Evolutionary conservation across 768 basidiomycete genomes (phyloP).

Genomic region (Tylopilus vinaceipallidus): DNA sequence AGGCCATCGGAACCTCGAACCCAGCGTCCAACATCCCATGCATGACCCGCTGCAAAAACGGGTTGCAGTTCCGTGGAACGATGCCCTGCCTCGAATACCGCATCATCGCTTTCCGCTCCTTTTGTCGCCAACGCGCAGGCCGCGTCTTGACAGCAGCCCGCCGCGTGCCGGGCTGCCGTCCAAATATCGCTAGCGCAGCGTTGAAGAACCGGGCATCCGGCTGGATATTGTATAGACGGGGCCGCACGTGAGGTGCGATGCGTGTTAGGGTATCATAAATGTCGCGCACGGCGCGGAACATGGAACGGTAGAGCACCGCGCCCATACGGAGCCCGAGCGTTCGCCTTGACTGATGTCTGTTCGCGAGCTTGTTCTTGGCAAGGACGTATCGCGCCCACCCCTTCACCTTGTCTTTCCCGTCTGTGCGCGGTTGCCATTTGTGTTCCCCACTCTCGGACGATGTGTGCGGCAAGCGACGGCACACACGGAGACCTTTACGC

Average conservation of each 20-base stretch:
- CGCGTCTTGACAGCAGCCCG: constrained; percentile 13
- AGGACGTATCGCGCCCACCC: constrained; percentile 39
- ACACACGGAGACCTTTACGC: constrained; percentile 24
- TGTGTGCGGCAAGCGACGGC: constrained; percentile 4
- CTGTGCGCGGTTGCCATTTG: constrained; percentile 17
- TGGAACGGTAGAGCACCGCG: constrained; percentile 35
- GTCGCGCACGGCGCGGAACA: constrained; percentile 33
- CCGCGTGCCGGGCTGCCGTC: constrained; percentile 22
- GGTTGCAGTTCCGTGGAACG: constrained; percentile 29
- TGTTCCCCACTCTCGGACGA: constrained; percentile 3
- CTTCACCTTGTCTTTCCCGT: constrained; percentile 21
- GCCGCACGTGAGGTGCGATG: constrained; percentile 23
- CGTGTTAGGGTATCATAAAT: constrained; percentile 24
- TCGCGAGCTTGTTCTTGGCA: constrained; percentile 18
- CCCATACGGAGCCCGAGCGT: constrained; percentile 30
- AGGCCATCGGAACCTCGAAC: constrained; percentile 39
- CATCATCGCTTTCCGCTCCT: constrained; percentile 26
- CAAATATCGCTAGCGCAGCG: constrained; percentile 49
- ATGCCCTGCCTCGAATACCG: constrained; percentile 29
- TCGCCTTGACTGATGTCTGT: constrained; percentile 25
- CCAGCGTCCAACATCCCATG: constrained; percentile 41
- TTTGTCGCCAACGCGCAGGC: constrained; percentile 31
- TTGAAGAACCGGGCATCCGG: constrained; percentile 73
- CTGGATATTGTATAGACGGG: constrained; percentile 35
- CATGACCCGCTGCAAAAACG: constrained; percentile 36